phyloP scores from a whole-genome alignment of 768 basidiomycete species.

The Mycena rosella region DNA sequence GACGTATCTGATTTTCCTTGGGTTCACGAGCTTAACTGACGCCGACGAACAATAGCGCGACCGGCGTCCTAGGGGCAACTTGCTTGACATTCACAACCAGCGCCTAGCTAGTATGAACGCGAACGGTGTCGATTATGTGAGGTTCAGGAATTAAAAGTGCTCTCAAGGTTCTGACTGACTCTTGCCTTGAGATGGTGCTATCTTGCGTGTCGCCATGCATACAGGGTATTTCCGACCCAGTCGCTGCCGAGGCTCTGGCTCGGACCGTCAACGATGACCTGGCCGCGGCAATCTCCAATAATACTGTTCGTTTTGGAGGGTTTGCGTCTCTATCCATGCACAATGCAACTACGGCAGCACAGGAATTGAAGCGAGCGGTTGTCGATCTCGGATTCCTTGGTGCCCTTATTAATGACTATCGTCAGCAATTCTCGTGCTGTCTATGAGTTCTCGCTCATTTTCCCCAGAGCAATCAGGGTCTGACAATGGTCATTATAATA shows the following conservation, averaged over 20 bases:
- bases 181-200: constrained; percentile 50
- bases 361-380: constrained; percentile 56
- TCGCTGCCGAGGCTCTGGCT: constrained; percentile 49
- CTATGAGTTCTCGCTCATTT: background rate
- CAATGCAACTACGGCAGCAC: constrained; percentile 55
- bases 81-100: constrained; percentile 56
- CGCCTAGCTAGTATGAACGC: constrained; percentile 52
- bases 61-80: too few relatives aligned
- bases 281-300: constrained; percentile 53
- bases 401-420: constrained; percentile 59
- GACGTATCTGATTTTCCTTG: constrained; percentile 31
- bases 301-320: constrained; percentile 55
- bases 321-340: constrained; percentile 61
- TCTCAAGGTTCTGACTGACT: background rate
- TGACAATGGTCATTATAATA: constrained; percentile 45
- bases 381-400: constrained; percentile 57
- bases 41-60: too few relatives aligned
- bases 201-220: constrained; percentile 55
- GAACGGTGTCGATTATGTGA: constrained; percentile 54
- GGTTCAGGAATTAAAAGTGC: background rate
- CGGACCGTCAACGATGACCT: constrained; percentile 52
- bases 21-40: background rate
- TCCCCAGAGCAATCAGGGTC: constrained; percentile 52
- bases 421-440: background rate
- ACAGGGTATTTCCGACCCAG: constrained; percentile 52